A percentile compares a stretch with the other conserved stretches of the same genome.
phyloP scores from a whole-genome alignment of 2,329 filamentous ascomycete genomes.

The Neurospora sp. region DNA sequence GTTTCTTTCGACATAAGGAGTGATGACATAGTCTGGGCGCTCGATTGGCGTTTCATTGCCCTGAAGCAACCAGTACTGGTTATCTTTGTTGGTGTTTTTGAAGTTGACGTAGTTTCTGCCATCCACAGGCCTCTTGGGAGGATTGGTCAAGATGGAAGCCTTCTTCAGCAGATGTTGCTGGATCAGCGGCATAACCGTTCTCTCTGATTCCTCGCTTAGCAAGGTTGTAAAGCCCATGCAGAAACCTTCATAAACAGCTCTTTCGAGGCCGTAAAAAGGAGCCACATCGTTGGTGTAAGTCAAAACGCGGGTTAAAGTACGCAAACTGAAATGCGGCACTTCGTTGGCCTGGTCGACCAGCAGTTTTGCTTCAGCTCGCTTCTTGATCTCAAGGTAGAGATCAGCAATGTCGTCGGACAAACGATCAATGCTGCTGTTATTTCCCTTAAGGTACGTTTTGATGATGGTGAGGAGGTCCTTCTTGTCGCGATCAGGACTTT shows the following conservation, averaged over 20 bases:
- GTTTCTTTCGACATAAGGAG: conserved; percentile 88
- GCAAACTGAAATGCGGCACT: conserved; percentile 91
- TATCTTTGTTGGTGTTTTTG: conserved; percentile 48
- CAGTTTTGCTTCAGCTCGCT: conserved; percentile 66
- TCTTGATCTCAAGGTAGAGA: conserved; percentile 82
- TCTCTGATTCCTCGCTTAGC: conserved; percentile 72
- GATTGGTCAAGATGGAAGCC: conserved; percentile 62
- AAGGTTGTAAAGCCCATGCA: conserved; percentile 96
- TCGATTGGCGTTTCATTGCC: conserved; percentile 58
- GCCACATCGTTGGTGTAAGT: conserved; percentile 81
- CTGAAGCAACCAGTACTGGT: conserved; percentile 83
- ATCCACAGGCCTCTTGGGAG: conserved; percentile 67
- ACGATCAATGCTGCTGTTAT: conserved; percentile 60
- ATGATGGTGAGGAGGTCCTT: conserved; percentile 85
- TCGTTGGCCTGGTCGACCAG: conserved; percentile 93
- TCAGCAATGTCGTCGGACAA: conserved; percentile 72
- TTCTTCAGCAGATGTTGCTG: conserved; percentile 63
- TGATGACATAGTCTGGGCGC: conserved; percentile 89
- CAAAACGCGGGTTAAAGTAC: conserved; percentile 82
- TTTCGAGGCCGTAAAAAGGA: conserved; percentile 70
- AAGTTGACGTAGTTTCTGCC: conserved; percentile 73
- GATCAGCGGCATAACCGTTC: conserved; percentile 67
- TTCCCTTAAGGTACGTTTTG: conserved; percentile 70
- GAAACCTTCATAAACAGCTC: conserved; percentile 89
- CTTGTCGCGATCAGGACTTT: conserved; percentile 76